These are phyloP conservation scores for Neonectria coccinea DNA, from an alignment of 2,329 filamentous ascomycete species.

Conservation along the genomic window DNA sequence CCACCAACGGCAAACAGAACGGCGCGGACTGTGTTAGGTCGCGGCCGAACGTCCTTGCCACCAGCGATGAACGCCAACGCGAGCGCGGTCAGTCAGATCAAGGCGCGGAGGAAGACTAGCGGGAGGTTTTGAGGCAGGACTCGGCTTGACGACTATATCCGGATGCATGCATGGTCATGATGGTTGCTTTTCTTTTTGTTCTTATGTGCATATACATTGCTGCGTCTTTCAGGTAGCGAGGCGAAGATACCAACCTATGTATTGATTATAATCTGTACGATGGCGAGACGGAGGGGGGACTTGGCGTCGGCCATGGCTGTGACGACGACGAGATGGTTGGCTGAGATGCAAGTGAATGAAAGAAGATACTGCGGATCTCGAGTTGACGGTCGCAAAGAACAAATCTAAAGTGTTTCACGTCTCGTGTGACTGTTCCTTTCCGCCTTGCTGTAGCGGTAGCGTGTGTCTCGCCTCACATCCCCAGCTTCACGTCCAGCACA, in stretches of 20 bases:
- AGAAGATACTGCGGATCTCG: neutral
- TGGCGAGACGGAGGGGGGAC: constrained; percentile 22
- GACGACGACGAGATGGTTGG: constrained; percentile 27
- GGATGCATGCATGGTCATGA: constrained; percentile 3
- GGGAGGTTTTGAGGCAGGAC: constrained; percentile 35
- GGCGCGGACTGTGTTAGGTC: constrained; percentile 14
- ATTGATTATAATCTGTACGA: constrained; percentile 29
- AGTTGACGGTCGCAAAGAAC: neutral
- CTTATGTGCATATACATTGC: constrained; percentile 15
- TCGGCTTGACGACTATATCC: neutral
- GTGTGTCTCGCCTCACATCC: constrained; percentile 6
- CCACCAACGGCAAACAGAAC: constrained; percentile 27
- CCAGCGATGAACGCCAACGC: constrained; percentile 32
- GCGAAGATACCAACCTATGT: constrained; percentile 22
- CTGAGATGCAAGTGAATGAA: constrained; percentile 1
- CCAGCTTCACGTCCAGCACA: neutral
- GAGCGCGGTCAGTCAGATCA: constrained; percentile 43
- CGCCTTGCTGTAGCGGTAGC: constrained; percentile 2
- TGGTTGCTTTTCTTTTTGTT: constrained; percentile 2
- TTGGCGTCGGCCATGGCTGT: constrained; percentile 27
- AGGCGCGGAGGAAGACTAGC: constrained; percentile 37
- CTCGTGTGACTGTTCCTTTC: constrained; percentile 11
- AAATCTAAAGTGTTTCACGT: constrained; percentile 8
- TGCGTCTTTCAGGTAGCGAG: neutral
- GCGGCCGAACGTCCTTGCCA: constrained; percentile 35